Percentiles rank a stretch among this genome's conserved stretches.
These are phyloP conservation scores for Onygenales sp. DNA, from an alignment of 2,329 filamentous ascomycete species.

Conservation along the genomic window DNA sequence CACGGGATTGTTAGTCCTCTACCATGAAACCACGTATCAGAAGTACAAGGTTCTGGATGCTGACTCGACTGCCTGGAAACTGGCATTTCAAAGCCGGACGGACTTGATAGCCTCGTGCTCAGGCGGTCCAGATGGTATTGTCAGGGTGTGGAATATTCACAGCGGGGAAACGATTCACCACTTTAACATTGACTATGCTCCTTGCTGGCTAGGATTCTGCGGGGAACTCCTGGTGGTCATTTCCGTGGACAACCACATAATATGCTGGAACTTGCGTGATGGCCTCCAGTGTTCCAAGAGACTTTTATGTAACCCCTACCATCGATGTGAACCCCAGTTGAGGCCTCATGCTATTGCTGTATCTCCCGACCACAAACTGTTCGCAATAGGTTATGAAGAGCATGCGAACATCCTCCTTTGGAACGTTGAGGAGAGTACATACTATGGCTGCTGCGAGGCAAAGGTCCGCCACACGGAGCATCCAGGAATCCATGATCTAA, in stretches of 20 bases:
- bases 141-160: constrained; percentile 24
- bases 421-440: no score
- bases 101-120: constrained; percentile 24
- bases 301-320: constrained; percentile 16
- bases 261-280: constrained; percentile 19
- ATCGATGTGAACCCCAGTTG: constrained; percentile 7
- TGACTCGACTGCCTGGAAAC: constrained; percentile 21
- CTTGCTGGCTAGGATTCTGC: constrained; percentile 19
- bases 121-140: constrained; percentile 17
- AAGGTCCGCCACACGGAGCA: no score
- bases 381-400: constrained; percentile 13
- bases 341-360: constrained; percentile 17
- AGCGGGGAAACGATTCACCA: constrained; percentile 17
- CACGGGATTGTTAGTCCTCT: constrained; percentile 14
- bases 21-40: constrained; percentile 16
- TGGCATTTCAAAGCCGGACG: constrained; percentile 21
- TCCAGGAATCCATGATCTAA: no score
- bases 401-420: no score
- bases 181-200: constrained; percentile 13
- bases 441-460: no score
- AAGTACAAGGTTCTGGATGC: constrained; percentile 17
- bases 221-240: constrained; percentile 19
- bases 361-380: constrained; percentile 20
- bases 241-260: constrained; percentile 18
- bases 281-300: constrained; percentile 9